Evolutionary conservation across 306 rosid genomes (phyloP).

Genomic region (Vachellia pachyceras): DNA sequence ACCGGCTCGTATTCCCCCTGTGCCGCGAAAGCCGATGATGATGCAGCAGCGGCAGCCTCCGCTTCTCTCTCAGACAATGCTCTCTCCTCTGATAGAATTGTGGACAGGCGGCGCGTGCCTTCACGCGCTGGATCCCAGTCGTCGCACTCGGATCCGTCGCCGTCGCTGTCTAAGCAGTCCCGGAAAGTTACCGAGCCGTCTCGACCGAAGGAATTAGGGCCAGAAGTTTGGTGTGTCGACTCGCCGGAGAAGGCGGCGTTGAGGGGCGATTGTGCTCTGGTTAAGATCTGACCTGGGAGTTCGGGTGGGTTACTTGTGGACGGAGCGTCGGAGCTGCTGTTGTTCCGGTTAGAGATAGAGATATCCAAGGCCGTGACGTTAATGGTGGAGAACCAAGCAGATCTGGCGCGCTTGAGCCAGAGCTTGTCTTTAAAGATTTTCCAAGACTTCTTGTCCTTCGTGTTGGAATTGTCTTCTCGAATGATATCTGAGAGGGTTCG

Average conservation of each 20-base stretch:
- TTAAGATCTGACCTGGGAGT: slow-evolving; percentile 30
- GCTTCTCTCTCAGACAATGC: slow-evolving; percentile 49
- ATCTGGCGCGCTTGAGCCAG: slow-evolving; percentile 66
- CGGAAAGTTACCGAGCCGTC: slow-evolving; percentile 34
- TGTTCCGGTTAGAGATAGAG: slow-evolving; percentile 40
- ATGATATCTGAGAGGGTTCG: slow-evolving; percentile 75
- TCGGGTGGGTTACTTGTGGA: neutral
- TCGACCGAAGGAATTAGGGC: slow-evolving; percentile 40
- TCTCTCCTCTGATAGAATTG: slow-evolving; percentile 32
- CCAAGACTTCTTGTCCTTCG: slow-evolving; percentile 71
- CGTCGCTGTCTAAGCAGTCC: slow-evolving; percentile 31
- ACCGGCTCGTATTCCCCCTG: slow-evolving; percentile 31
- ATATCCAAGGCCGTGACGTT: slow-evolving; percentile 68
- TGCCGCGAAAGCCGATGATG: slow-evolving; percentile 18
- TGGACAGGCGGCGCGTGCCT: slow-evolving; percentile 13
- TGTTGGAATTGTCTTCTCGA: slow-evolving; percentile 49
- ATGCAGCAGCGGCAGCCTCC: slow-evolving; percentile 46
- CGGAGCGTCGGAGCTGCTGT: neutral
- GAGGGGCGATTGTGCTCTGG: neutral
- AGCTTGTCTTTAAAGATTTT: slow-evolving; percentile 74
- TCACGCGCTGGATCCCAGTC: slow-evolving; percentile 12
- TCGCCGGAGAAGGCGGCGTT: neutral
- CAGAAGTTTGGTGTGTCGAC: slow-evolving; percentile 42
- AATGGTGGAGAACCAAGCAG: slow-evolving; percentile 73
- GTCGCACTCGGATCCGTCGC: slow-evolving; percentile 30